Evolutionary conservation across 495 filamentous ascomycete genomes (phyloP), one percentile per base, ranked within the genome.

Genomic region (Penicillium paxilli): DNA sequence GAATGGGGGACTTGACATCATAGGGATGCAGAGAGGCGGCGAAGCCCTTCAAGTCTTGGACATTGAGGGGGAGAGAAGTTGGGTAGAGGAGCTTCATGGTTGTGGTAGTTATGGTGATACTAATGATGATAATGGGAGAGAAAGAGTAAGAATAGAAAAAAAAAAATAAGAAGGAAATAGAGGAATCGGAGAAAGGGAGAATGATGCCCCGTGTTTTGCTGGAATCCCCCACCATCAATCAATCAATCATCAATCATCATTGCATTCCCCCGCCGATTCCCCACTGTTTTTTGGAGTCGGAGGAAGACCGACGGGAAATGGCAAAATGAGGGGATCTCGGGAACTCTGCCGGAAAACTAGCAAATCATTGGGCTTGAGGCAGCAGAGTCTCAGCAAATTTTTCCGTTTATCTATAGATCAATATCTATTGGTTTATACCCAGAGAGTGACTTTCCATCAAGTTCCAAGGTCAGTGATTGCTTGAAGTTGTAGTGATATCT

Each of bases 71-170:
- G 51, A 84, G 71, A 6, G 82, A 83, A 45, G 75, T 84, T 40
- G 82, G 82, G 66, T 85, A 85, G 24, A 84, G 79, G 64, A 85
- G 76, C 67, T 85, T 84, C 81, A 83, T 84, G 14, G 7, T 58
- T 44, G 22, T 19, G 16, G 44, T 19, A 30, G 21, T 23, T 40
- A 17, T 9, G 7, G 33, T 5, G 35, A 6, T 4, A 3, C 5
- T 4, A 25, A 25, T 24, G 44, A 20, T 19, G 25, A 35, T 20
- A 23, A n/a, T 16, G 16, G 8, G 17, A 16, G 19, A 35, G 19
- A 45, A 7, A 19, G 16, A 38, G 11, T n/a, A 21, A 5, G 26
- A 42, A 22, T 19, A 21, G 19, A 23, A 5, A n/a, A 20, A 22
- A 22, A 12, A 11, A 21, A 24, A 20, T 4, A 12, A 22, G 20